These are phyloP conservation scores for Schoenoplectus triqueter DNA, from an alignment of 202 grass and related monocot genomes.

Conservation along the genomic window DNA sequence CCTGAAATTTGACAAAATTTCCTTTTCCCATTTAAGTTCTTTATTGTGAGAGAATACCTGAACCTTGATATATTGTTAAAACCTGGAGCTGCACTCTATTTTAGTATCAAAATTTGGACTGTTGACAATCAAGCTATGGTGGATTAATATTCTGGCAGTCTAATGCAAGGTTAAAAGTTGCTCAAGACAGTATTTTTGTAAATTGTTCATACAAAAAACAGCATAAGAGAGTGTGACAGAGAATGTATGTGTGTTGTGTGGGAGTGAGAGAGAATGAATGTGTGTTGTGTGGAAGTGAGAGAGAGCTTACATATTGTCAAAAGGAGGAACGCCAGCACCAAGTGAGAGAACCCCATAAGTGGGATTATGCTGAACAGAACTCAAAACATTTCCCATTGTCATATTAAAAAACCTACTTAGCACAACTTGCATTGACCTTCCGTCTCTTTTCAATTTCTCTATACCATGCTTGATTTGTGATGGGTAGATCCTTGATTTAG, in stretches of 20 bases:
- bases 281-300: neutral
- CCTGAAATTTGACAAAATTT: neutral
- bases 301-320: conserved; percentile 74
- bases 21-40: neutral
- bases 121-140: neutral
- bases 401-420: conserved; percentile 64
- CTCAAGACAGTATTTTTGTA: neutral
- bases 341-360: conserved; percentile 67
- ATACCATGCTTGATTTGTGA: conserved; percentile 54
- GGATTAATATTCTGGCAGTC: neutral
- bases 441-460: conserved; percentile 62
- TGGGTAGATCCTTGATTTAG: conserved; percentile 45
- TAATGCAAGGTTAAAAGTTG: neutral
- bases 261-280: neutral
- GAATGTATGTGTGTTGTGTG: neutral
- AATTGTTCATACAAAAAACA: neutral
- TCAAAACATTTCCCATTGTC: conserved; percentile 55
- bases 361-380: conserved; percentile 50
- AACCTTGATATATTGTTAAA: neutral
- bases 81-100: neutral
- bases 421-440: conserved; percentile 53
- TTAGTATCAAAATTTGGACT: neutral
- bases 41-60: neutral
- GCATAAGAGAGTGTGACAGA: neutral
- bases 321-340: conserved; percentile 54